These are phyloP conservation scores for Sphenostylis stenocarpa DNA, from an alignment of 306 rosid genomes.

Conservation along the genomic window DNA sequence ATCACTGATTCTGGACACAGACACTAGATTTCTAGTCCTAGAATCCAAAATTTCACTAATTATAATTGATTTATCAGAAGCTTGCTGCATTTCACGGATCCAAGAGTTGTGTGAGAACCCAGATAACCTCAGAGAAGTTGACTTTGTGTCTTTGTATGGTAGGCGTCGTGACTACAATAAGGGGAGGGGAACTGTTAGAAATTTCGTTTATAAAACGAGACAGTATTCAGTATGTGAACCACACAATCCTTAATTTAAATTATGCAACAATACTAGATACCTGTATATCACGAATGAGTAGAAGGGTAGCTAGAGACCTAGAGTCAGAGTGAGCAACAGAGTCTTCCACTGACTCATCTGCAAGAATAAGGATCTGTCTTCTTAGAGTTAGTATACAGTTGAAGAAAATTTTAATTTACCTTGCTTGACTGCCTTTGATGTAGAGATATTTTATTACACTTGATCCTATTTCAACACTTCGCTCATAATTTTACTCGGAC, in stretches of 20 bases:
- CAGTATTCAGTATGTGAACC: conserved; percentile 16
- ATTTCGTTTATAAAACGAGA: conserved; percentile 18
- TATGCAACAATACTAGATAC: conserved; percentile 44
- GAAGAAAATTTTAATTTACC: conserved; percentile 9
- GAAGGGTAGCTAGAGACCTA: conserved; percentile 95
- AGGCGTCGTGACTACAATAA: conserved; percentile 81
- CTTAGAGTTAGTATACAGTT: conserved; percentile 66
- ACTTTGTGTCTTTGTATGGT: conserved; percentile 70
- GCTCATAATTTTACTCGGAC: background rate
- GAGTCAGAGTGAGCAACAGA: conserved; percentile 97
- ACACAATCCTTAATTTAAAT: background rate
- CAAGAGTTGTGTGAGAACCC: conserved; percentile 95
- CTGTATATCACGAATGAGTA: conserved; percentile 97
- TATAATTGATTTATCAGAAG: conserved; percentile 89
- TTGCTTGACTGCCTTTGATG: background rate
- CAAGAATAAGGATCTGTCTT: conserved; percentile 93
- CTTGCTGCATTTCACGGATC: conserved; percentile 98
- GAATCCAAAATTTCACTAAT: conserved; percentile 97
- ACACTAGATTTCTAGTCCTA: conserved; percentile 93
- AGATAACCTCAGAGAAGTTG: conserved; percentile 61
- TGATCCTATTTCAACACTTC: conserved; percentile 14
- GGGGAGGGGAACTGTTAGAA: conserved; percentile 8
- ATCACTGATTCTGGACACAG: conserved; percentile 98
- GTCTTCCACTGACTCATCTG: conserved; percentile 95
- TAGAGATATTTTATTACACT: background rate